Evolutionary conservation across 73 alveolate genomes (phyloP).

Genomic region (Loxodes magnus): DNA sequence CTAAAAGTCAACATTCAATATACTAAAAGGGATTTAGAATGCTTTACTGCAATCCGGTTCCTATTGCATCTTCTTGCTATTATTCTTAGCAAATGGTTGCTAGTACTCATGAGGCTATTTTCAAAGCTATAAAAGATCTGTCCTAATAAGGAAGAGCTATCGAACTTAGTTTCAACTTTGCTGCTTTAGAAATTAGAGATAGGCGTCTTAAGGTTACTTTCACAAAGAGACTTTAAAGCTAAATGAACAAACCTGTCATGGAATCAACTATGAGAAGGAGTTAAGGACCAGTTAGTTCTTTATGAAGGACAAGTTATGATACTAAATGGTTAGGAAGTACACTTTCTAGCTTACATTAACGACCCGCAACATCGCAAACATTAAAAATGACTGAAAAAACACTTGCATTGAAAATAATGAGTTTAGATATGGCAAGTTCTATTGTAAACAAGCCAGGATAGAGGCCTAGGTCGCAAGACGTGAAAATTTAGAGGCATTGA

Average conservation of each 20-base stretch:
- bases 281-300: conserved; percentile 25
- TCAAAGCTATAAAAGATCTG: conserved; percentile 52
- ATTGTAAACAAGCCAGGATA: no score
- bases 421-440: conserved; percentile 22
- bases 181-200: conserved; percentile 33
- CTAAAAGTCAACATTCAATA: conserved; percentile 52
- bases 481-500: no score
- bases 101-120: conserved; percentile 61
- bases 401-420: conserved; percentile 36
- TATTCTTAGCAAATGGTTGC: conserved; percentile 50
- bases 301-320: conserved; percentile 25
- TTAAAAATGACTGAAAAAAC: conserved; percentile 31
- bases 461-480: no score
- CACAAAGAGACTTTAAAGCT: conserved; percentile 29
- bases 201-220: conserved; percentile 40
- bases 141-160: conserved; percentile 43
- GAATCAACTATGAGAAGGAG: conserved; percentile 25
- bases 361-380: conserved; percentile 22
- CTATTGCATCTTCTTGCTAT: conserved; percentile 70
- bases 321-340: conserved; percentile 32
- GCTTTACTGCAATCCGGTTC: conserved; percentile 80
- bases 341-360: conserved; percentile 23
- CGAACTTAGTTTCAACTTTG: conserved; percentile 50
- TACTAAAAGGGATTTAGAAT: conserved; percentile 70
- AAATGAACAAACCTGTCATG: conserved; percentile 24